These are phyloP conservation scores for Dacryopinax spathularia DNA, from an alignment of 768 basidiomycete genomes.

Conservation along the genomic window DNA sequence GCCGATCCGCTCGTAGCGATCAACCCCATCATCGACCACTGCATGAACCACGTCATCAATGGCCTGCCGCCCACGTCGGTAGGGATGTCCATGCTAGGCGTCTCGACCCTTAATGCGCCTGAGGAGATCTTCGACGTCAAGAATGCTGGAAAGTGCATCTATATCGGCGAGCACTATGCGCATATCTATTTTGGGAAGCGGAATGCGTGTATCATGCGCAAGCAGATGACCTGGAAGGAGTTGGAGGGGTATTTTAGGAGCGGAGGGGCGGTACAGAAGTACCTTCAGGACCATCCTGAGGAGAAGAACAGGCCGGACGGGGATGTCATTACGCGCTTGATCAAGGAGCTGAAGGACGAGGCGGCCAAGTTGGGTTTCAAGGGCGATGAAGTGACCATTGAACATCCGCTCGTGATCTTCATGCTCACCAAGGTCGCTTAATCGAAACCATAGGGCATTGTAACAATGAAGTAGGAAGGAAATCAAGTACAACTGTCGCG, in stretches of 20 bases:
- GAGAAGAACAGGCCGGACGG: background rate
- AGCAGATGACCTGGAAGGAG: background rate
- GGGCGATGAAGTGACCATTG: background rate
- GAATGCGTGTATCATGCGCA: background rate
- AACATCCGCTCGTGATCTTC: background rate
- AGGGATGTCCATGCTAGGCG: background rate
- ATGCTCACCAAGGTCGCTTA: background rate
- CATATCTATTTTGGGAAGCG: background rate
- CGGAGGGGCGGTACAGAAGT: background rate
- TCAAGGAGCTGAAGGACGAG: background rate
- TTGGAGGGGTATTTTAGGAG: background rate
- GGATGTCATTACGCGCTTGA: background rate
- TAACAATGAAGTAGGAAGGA: too few relatives aligned
- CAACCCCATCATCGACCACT: background rate
- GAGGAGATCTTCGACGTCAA: background rate
- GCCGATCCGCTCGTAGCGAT: background rate
- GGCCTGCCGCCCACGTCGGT: background rate
- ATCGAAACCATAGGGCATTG: too few relatives aligned
- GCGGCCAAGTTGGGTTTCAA: background rate
- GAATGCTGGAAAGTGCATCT: background rate
- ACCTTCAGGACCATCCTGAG: background rate
- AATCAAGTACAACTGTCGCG: too few relatives aligned
- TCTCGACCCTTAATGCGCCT: background rate
- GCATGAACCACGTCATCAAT: background rate
- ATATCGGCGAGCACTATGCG: background rate